Conservation (phyloP, 2,329 filamentous ascomycete species). For the Botrytis elliptica region DNA sequence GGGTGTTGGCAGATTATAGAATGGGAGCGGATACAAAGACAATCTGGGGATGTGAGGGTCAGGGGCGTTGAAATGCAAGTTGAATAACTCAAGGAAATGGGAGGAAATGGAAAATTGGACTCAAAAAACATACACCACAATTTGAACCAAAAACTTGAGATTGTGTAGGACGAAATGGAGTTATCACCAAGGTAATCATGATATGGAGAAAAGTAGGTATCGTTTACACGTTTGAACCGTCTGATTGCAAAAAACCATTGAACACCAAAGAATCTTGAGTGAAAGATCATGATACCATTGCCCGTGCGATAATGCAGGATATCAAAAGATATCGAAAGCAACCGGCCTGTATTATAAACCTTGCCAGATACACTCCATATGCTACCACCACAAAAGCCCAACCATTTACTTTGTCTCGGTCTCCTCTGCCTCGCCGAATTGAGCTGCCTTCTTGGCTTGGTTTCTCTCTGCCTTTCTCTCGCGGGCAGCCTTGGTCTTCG, state of each 20-base stretch:
- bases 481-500: constrained; percentile 99
- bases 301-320: constrained; percentile 40
- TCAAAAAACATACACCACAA: background rate
- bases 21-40: background rate
- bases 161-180: background rate
- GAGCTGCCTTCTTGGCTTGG: constrained; percentile 83
- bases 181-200: constrained; percentile 1
- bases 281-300: constrained; percentile 40
- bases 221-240: constrained; percentile 21
- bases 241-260: constrained; percentile 23
- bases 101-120: background rate
- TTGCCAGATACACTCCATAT: constrained; percentile 40
- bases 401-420: constrained; percentile 40
- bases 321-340: constrained; percentile 38
- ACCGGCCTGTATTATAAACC: constrained; percentile 38
- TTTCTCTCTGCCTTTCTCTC: constrained; percentile 96
- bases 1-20: background rate
- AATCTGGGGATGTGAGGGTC: background rate
- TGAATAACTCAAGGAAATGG: background rate
- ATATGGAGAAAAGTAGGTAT: constrained; percentile 10
- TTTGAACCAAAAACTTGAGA: background rate
- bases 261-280: constrained; percentile 23
- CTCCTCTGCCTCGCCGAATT: constrained; percentile 68
- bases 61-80: background rate
- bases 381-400: constrained; percentile 36